These are phyloP conservation scores for Oryza glaberrima DNA, from an alignment of 176 grass and related monocot species.

Conservation along the genomic window DNA sequence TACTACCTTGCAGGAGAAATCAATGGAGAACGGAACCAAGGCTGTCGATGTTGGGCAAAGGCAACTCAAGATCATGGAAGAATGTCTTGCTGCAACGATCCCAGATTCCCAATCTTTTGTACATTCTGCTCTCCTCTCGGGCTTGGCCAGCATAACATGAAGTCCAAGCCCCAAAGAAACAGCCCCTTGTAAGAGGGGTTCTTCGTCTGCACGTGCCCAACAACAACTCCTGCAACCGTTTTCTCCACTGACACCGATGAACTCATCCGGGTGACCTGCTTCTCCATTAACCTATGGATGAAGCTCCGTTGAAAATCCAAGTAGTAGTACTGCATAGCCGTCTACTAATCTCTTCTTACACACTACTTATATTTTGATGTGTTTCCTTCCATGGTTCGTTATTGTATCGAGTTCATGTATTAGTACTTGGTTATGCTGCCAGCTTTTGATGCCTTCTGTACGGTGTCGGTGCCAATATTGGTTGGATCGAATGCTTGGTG, in stretches of 20 bases:
- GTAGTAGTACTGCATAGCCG: constrained; percentile 18
- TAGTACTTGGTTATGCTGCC: not conserved
- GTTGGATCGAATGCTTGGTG: not conserved
- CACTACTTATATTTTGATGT: not conserved
- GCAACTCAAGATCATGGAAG: not conserved
- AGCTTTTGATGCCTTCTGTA: not conserved
- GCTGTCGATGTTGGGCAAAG: constrained; percentile 14
- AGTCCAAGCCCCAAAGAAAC: constrained; percentile 31
- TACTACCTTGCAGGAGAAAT: constrained; percentile 14
- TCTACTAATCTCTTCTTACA: not conserved
- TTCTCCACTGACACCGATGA: constrained; percentile 60
- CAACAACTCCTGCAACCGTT: constrained; percentile 63
- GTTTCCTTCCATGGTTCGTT: not conserved
- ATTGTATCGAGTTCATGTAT: not conserved
- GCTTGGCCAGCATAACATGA: constrained; percentile 41
- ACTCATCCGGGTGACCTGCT: constrained; percentile 17
- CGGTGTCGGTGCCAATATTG: constrained; percentile 6
- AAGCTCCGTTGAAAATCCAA: constrained; percentile 47
- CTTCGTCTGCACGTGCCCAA: constrained; percentile 68
- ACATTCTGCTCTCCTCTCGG: constrained; percentile 30
- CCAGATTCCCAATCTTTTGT: not conserved
- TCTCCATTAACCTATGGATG: constrained; percentile 25
- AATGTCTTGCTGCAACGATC: not conserved
- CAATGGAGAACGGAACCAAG: constrained; percentile 29
- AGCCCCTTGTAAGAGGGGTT: constrained; percentile 36